These are phyloP conservation scores for Didymella arachidicola DNA, from an alignment of 2,329 filamentous ascomycete species.

Conservation along the genomic window DNA sequence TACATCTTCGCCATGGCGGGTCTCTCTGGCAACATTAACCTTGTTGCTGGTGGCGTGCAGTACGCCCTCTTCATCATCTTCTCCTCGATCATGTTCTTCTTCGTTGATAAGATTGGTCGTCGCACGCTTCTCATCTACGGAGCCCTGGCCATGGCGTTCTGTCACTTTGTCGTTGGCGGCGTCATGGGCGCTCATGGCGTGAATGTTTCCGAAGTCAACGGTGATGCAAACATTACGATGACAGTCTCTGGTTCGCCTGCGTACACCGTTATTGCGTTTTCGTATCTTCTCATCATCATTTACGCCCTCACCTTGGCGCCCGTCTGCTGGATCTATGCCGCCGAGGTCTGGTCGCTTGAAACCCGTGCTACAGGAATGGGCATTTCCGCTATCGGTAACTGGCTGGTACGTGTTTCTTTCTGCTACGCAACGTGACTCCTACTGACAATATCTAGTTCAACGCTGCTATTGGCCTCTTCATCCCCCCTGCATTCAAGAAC, in stretches of 20 bases:
- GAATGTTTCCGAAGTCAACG: slow-evolving; percentile 55
- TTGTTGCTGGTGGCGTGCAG: slow-evolving; percentile 52
- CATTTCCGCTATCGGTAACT: slow-evolving; percentile 59
- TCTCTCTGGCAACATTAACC: slow-evolving; percentile 60
- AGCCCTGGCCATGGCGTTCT: slow-evolving; percentile 54
- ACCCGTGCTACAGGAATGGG: slow-evolving; percentile 68
- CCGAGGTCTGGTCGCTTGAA: slow-evolving; percentile 69
- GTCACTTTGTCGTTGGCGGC: slow-evolving; percentile 58
- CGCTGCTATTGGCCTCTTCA: slow-evolving; percentile 66
- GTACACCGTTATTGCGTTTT: slow-evolving; percentile 70
- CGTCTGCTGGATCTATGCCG: slow-evolving; percentile 71
- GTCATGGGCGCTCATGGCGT: slow-evolving; percentile 52
- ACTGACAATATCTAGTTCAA: slow-evolving; percentile 52
- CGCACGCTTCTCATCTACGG: slow-evolving; percentile 54
- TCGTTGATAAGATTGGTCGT: slow-evolving; percentile 53
- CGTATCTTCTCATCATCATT: slow-evolving; percentile 69
- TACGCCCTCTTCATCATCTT: slow-evolving; percentile 55
- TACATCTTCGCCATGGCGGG: slow-evolving; percentile 69
- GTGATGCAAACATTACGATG: slow-evolving; percentile 63
- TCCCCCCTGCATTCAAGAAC: slow-evolving; percentile 65
- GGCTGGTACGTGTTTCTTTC: slow-evolving; percentile 55
- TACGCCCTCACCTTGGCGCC: slow-evolving; percentile 71
- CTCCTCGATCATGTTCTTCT: slow-evolving; percentile 52
- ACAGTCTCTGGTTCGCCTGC: slow-evolving; percentile 61
- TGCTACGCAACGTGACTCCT: slow-evolving; percentile 27